These are phyloP conservation scores for Xylaria castorea DNA, from an alignment of 495 filamentous ascomycete genomes.

Conservation along the genomic window DNA sequence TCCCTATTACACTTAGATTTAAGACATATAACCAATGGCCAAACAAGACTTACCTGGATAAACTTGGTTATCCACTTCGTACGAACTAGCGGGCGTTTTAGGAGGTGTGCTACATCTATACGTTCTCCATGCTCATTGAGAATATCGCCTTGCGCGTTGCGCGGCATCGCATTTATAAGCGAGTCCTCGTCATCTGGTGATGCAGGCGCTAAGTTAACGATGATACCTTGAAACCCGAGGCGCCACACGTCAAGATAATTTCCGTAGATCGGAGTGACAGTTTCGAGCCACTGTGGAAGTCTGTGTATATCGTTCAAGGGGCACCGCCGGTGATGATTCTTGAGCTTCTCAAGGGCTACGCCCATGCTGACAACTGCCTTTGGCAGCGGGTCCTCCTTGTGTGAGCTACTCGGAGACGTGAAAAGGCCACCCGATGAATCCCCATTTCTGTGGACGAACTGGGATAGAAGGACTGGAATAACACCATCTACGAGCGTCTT, in stretches of 20 bases:
- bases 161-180: conserved; percentile 72
- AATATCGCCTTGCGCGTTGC: conserved; percentile 80
- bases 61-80: conserved; percentile 88
- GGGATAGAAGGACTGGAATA: conserved; percentile 87
- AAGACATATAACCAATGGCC: not conserved
- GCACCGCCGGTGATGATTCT: conserved; percentile 72
- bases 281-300: conserved; percentile 80
- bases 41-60: conserved; percentile 64
- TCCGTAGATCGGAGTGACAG: conserved; percentile 76
- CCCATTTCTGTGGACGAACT: conserved; percentile 77
- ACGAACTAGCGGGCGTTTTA: conserved; percentile 87
- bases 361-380: conserved; percentile 96
- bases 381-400: conserved; percentile 60
- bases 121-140: conserved; percentile 80
- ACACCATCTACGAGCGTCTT: conserved; percentile 95
- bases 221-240: conserved; percentile 92
- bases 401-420: conserved; percentile 34
- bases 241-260: conserved; percentile 92
- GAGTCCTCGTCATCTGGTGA: conserved; percentile 60
- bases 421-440: conserved; percentile 74
- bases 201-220: conserved; percentile 87
- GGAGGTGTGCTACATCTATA: conserved; percentile 91
- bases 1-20: conserved; percentile 33
- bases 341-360: conserved; percentile 82
- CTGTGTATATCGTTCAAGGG: conserved; percentile 71